Evolutionary conservation across 1,284 basidiomycete genomes (phyloP), one percentile per base, ranked within the genome.

Genomic region (Microbotryum saponariae): DNA sequence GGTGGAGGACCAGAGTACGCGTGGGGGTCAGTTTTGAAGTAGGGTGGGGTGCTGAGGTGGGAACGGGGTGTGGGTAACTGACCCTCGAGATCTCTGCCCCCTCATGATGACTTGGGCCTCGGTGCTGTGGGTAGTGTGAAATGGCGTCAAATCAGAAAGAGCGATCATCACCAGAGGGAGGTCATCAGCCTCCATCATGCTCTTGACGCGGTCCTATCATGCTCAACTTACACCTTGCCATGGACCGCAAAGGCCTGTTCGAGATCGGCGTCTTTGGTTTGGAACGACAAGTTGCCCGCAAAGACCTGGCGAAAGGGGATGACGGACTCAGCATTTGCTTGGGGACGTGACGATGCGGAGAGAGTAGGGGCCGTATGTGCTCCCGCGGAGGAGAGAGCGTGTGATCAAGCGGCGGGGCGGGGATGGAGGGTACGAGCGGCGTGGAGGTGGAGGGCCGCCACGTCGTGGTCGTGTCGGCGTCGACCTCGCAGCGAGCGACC

Each of bases 81-180:
- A 94, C 65, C 91, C 91, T 73, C 89, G 85, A 66, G 88, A 87
- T 75, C 87, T 85, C 60, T 79, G 79, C 71, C 87, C 87, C 68
- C 88, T 87, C 77, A 83, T 78, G 76, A 90, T 89, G 76, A 91
- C 83, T 77, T 88, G 85, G 70, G 83, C 86, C 67, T 86, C 83
- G 71, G 85, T 76, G 73, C 86, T 88, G 72, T 16, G 31, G 31
- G 31, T 27, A 27, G 27, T 6, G 27, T 27, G 27, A 6, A 27
- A 27, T 27, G 21, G 14, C 18, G 42, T 16, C 21, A 10, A 5
- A 8, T 45, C 33, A 7, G 7, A 47, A 46, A 18, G 21, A 55
- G 27, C 27, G 8, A 18, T 25, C 16, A 37, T 14, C 31, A 50
- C 37, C 3, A 48, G 27, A 20, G 16, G 20, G 31, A 20, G 23